phyloP scores from a whole-genome alignment of 345 rosid genomes.

The Camelina sativa region DNA sequence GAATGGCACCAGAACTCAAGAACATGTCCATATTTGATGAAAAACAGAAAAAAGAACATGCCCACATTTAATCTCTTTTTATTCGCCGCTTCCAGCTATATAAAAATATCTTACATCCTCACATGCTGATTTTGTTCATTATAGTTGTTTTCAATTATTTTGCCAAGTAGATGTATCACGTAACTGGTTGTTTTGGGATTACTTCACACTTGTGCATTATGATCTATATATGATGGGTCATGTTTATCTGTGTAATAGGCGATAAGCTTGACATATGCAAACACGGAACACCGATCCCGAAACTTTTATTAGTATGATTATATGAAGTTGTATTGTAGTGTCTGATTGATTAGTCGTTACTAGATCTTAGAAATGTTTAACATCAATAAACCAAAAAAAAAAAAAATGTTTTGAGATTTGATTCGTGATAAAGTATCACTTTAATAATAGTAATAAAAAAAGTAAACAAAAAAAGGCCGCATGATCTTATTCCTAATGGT shows the following conservation, averaged over 20 bases:
- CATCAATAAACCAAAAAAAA: too few species aligned
- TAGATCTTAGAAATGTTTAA: neutral
- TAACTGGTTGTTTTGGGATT: conserved; percentile 22
- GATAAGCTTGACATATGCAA: conserved; percentile 16
- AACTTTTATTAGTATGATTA: neutral
- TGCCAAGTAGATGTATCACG: conserved; percentile 22
- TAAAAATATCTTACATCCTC: conserved; percentile 1
- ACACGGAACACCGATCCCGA: neutral
- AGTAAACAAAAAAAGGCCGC: too few species aligned
- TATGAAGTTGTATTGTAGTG: neutral
- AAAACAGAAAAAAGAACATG: conserved; percentile 4
- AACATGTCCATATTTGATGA: conserved; percentile 12
- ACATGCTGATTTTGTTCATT: conserved; percentile 7
- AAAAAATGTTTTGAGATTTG: too few species aligned
- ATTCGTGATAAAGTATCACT: too few species aligned
- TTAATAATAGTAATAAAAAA: too few species aligned
- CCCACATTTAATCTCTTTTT: conserved; percentile 33
- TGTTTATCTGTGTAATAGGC: conserved; percentile 23
- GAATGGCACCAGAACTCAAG: conserved; percentile 29
- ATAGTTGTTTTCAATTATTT: conserved; percentile 15
- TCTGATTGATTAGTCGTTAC: neutral
- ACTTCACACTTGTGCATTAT: conserved; percentile 11
- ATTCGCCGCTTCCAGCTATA: conserved; percentile 40
- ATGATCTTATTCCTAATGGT: too few species aligned
- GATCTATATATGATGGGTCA: conserved; percentile 6